A percentile compares a stretch with the other conserved stretches of the same genome.
Evolutionary conservation across 768 basidiomycete genomes (phyloP).

Genomic region (Leccinum variicolor): DNA sequence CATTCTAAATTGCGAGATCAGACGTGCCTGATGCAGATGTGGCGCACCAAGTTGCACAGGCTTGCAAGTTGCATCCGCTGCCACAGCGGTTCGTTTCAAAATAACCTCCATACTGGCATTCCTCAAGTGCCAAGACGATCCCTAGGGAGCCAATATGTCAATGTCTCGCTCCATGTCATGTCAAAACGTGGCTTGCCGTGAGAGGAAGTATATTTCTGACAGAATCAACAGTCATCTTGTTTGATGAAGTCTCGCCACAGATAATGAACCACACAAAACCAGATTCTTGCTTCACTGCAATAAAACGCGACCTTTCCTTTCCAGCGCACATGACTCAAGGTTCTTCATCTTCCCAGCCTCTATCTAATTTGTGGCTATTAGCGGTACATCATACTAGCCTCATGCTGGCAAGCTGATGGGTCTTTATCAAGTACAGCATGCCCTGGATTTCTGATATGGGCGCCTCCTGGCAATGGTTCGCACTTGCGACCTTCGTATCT

Average conservation of each 20-base stretch:
- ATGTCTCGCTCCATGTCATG: background rate
- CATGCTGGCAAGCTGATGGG: background rate
- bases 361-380: constrained; percentile 1
- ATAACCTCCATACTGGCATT: background rate
- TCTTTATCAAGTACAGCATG: constrained; percentile 13
- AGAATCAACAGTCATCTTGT: background rate
- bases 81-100: constrained; percentile 17
- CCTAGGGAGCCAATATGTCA: background rate
- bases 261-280: constrained; percentile 1
- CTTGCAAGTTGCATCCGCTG: background rate
- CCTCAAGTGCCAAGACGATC: background rate
- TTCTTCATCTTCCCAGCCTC: background rate
- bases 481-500: background rate
- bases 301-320: background rate
- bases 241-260: constrained; percentile 18
- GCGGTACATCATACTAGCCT: background rate
- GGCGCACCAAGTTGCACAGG: background rate
- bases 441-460: background rate
- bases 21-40: constrained; percentile 17
- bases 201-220: constrained; percentile 1
- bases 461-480: background rate
- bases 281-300: constrained; percentile 1
- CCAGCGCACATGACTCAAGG: background rate
- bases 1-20: constrained; percentile 5
- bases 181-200: background rate